Conservation (phyloP, 805 yeast genomes). For the Kuraishia ogatae region DNA sequence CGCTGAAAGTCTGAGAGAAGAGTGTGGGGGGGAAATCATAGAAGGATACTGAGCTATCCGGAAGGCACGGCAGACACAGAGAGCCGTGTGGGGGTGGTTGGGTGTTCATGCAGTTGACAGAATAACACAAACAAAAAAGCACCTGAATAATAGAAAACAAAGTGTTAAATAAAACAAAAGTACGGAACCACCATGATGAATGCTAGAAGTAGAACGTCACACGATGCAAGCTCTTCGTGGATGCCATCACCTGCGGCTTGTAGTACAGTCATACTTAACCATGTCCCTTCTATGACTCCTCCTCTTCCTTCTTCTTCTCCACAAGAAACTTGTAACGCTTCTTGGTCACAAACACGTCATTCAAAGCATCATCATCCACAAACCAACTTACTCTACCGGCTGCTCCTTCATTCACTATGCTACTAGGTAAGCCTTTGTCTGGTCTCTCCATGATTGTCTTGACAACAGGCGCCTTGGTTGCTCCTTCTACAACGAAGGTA, state of each 20-base stretch:
- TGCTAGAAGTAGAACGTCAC: background rate
- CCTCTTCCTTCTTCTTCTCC: slow-evolving; percentile 1
- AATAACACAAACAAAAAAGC: no score
- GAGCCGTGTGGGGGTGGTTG: no score
- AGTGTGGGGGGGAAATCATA: no score
- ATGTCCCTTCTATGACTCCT: background rate
- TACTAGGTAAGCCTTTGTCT: slow-evolving; percentile 90
- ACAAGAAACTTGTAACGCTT: slow-evolving; percentile 58
- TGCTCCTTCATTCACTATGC: slow-evolving; percentile 92
- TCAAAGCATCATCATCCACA: slow-evolving; percentile 88
- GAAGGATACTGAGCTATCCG: no score
- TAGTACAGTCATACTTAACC: no score
- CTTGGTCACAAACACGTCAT: slow-evolving; percentile 67
- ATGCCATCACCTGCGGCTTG: no score
- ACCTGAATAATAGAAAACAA: no score
- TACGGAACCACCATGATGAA: background rate
- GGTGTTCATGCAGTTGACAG: no score
- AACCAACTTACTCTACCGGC: slow-evolving; percentile 97
- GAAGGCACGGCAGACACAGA: no score
- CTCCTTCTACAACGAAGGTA: slow-evolving; percentile 93
- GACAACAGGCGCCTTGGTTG: slow-evolving; percentile 88
- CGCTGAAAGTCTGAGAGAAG: background rate
- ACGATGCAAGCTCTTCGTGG: background rate
- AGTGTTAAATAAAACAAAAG: background rate
- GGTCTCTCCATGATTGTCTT: slow-evolving; percentile 93